A percentile compares a stretch with the other conserved stretches of the same genome.
phyloP scores from a whole-genome alignment of 352 stramenopile species.

The Elongisporangium senticosum region DNA sequence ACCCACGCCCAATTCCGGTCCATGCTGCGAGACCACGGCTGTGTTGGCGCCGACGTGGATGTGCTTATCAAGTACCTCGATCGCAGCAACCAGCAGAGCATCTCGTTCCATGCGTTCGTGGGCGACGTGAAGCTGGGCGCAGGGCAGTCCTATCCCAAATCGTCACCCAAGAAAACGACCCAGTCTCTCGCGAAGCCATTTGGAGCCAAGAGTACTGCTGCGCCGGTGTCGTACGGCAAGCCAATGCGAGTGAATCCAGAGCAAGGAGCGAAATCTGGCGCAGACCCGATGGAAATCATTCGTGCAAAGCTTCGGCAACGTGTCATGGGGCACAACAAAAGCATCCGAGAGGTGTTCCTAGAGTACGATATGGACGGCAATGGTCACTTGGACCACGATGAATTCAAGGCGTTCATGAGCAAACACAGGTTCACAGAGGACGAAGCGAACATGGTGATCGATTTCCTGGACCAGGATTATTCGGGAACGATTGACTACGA shows the following conservation, averaged over 20 bases:
- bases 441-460: constrained; percentile 34
- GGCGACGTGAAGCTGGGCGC: constrained; percentile 25
- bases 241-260: constrained; percentile 2
- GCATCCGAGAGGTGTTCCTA: constrained; percentile 64
- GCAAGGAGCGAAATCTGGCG: background rate
- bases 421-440: constrained; percentile 48
- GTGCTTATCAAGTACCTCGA: constrained; percentile 42
- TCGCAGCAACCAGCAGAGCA: constrained; percentile 20
- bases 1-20: constrained; percentile 35
- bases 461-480: constrained; percentile 47
- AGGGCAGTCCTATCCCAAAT: constrained; percentile 40
- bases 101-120: constrained; percentile 57
- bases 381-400: constrained; percentile 52
- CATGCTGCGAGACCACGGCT: constrained; percentile 50
- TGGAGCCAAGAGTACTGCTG: constrained; percentile 12
- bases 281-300: constrained; percentile 48
- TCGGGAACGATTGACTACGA: constrained; percentile 73
- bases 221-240: constrained; percentile 14
- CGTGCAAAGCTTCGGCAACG: constrained; percentile 49
- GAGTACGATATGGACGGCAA: constrained; percentile 60
- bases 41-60: constrained; percentile 42
- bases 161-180: constrained; percentile 29
- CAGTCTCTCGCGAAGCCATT: constrained; percentile 27
- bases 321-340: constrained; percentile 68
- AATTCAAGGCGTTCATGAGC: constrained; percentile 66